phyloP scores from a whole-genome alignment of 228 moss, liverwort and hornwort species.

The Sphagnum fallax region DNA sequence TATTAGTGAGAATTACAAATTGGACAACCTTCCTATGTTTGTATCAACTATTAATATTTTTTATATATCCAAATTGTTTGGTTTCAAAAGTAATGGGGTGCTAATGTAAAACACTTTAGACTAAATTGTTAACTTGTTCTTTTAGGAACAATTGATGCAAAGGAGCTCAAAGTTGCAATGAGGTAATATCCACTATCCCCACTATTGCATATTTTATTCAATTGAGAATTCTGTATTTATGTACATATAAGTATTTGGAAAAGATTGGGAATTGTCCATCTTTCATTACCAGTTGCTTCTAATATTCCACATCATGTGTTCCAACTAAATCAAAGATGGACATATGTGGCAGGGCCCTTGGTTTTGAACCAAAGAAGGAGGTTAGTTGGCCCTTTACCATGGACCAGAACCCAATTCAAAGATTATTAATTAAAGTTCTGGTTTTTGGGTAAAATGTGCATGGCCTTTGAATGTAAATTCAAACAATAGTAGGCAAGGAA shows the following conservation, averaged over 20 bases:
- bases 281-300: not conserved
- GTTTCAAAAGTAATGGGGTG: no score
- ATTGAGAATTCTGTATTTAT: not conserved
- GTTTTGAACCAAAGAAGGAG: conserved; percentile 93
- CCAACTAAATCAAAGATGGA: not conserved
- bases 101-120: not conserved
- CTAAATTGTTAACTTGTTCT: not conserved
- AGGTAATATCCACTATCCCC: conserved; percentile 30
- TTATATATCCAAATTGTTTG: not conserved
- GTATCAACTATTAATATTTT: not conserved
- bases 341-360: conserved; percentile 70
- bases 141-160: conserved; percentile 74
- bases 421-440: not conserved
- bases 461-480: not conserved
- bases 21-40: not conserved
- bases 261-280: not conserved
- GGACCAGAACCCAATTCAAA: not conserved
- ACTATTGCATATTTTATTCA: not conserved
- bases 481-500: no score
- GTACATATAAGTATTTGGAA: not conserved
- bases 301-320: not conserved
- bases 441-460: not conserved
- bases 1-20: not conserved
- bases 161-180: conserved; percentile 96
- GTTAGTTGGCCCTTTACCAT: conserved; percentile 16